phyloP scores from a whole-genome alignment of 2,329 filamentous ascomycete genomes.

The Talaromyces sp. region DNA sequence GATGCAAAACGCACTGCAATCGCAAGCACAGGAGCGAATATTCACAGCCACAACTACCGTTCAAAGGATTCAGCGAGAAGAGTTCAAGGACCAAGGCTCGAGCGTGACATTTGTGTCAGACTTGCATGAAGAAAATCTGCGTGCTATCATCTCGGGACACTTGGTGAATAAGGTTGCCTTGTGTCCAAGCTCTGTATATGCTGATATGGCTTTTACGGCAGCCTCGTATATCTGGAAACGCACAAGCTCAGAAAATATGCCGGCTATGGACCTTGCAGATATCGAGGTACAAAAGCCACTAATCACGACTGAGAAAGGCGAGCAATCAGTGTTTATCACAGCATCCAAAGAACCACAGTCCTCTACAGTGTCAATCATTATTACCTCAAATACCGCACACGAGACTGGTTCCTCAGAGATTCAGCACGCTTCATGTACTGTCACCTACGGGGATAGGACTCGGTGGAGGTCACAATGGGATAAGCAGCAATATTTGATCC shows the following conservation, averaged over 20 bases:
- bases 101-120: background rate
- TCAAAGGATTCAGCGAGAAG: background rate
- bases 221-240: background rate
- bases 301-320: background rate
- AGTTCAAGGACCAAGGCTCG: background rate
- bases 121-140: background rate
- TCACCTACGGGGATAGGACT: no score
- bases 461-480: no score
- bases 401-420: no score
- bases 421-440: no score
- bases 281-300: background rate
- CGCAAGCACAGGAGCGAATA: no score
- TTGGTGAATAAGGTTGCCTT: conserved; percentile 1
- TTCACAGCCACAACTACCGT: no score
- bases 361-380: no score
- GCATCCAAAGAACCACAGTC: no score
- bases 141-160: background rate
- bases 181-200: conserved; percentile 6
- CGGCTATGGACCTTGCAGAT: background rate
- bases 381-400: no score
- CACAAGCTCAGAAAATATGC: background rate
- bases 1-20: no score
- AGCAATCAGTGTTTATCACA: no score
- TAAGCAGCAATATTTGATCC: no score
- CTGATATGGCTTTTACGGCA: conserved; percentile 21